Conservation (phyloP, 2,329 filamentous ascomycete genomes). For the Talaromyces piceae region DNA sequence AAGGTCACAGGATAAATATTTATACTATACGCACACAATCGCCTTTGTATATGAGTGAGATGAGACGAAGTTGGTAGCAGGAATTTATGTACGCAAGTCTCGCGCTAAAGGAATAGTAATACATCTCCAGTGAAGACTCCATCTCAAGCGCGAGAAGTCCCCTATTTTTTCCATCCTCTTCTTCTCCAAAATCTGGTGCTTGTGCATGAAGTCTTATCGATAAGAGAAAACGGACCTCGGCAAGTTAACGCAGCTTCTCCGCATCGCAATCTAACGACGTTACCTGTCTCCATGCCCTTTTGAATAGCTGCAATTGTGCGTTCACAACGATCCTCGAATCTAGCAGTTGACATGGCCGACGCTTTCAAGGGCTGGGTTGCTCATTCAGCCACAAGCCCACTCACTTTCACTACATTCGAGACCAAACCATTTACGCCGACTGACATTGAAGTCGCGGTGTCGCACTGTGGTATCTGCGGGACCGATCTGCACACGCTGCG, state of each 20-base stretch:
- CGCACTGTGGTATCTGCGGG: conserved; percentile 61
- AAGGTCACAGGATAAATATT: conserved; percentile 1
- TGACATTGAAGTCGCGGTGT: conserved; percentile 60
- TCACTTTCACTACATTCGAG: conserved; percentile 29
- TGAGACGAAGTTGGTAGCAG: background rate
- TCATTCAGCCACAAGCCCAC: conserved; percentile 23
- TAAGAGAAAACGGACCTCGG: background rate
- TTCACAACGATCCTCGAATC: background rate
- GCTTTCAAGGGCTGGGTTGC: conserved; percentile 35
- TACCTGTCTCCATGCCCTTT: background rate
- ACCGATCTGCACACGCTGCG: conserved; percentile 54
- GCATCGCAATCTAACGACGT: background rate
- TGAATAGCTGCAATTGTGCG: background rate
- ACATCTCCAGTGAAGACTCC: no score
- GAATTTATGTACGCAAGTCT: background rate
- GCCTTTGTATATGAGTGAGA: background rate
- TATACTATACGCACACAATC: background rate
- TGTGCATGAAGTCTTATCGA: background rate
- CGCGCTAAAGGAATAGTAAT: no score
- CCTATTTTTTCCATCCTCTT: background rate
- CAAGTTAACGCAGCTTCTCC: background rate
- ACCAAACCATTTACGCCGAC: conserved; percentile 46
- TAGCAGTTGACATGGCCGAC: conserved; percentile 17
- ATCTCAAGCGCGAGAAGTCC: no score
- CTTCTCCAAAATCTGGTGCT: background rate